These are phyloP conservation scores for Centaurea solstitialis DNA, from an alignment of 129 eudicot species.

Conservation along the genomic window DNA sequence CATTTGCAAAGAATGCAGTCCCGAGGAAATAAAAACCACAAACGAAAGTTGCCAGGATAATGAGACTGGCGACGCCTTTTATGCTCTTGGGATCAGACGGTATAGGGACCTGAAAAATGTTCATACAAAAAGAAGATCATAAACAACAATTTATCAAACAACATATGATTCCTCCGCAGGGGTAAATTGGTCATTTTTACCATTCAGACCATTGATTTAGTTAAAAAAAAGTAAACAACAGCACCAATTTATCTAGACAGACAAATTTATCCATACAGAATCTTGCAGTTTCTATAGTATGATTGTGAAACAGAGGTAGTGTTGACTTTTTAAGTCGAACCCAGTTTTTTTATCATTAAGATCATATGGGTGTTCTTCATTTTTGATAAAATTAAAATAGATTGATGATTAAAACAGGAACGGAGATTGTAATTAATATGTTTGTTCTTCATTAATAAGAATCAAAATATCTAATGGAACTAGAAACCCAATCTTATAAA, in stretches of 20 bases:
- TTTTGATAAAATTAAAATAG: not conserved
- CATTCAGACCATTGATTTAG: too few species aligned
- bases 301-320: not conserved
- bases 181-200: too few species aligned
- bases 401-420: not conserved
- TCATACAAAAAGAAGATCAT: not conserved
- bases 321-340: constrained; percentile 16
- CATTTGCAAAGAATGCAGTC: constrained; percentile 45
- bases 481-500: not conserved
- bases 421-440: not conserved
- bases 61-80: constrained; percentile 41
- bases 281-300: not conserved
- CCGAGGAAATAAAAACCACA: constrained; percentile 57
- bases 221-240: too few species aligned
- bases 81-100: constrained; percentile 50
- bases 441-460: not conserved
- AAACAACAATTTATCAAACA: not conserved
- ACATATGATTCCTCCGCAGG: too few species aligned
- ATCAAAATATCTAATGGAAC: not conserved
- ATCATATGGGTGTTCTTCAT: not conserved
- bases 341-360: not conserved
- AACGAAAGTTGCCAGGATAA: constrained; percentile 40
- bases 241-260: too few species aligned
- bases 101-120: constrained; percentile 41
- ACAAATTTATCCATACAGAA: not conserved